Evolutionary conservation across 208 protist genomes (phyloP).

Genomic region (Leishmania turanica): DNA sequence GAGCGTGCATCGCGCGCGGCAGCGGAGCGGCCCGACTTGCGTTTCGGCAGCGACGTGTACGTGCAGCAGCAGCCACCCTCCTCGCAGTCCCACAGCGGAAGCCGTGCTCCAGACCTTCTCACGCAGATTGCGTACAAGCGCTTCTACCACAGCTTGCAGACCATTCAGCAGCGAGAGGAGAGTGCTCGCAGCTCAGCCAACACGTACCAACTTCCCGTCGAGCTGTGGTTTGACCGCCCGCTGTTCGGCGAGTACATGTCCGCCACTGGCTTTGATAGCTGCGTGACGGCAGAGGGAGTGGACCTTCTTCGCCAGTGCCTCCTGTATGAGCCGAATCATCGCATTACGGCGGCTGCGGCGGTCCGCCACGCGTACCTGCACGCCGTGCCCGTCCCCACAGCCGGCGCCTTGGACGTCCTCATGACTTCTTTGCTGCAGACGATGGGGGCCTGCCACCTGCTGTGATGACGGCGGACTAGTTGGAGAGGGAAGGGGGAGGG

Average conservation of each 20-base stretch:
- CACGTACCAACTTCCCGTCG: slow-evolving; percentile 48
- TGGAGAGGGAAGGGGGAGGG: neutral
- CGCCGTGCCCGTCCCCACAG: slow-evolving; percentile 29
- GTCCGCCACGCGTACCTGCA: slow-evolving; percentile 70
- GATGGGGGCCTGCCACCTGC: slow-evolving; percentile 35
- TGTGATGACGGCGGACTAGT: slow-evolving; percentile 4
- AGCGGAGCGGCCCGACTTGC: slow-evolving; percentile 21
- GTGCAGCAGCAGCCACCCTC: slow-evolving; percentile 19
- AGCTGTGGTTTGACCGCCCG: slow-evolving; percentile 55
- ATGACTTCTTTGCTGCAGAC: slow-evolving; percentile 60
- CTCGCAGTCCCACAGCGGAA: slow-evolving; percentile 9
- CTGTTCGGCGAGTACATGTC: slow-evolving; percentile 62
- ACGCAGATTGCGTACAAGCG: slow-evolving; percentile 28
- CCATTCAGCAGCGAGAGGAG: slow-evolving; percentile 22
- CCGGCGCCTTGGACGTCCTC: slow-evolving; percentile 47
- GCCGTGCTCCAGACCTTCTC: slow-evolving; percentile 22
- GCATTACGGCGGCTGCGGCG: slow-evolving; percentile 68
- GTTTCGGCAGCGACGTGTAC: slow-evolving; percentile 10
- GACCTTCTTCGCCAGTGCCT: slow-evolving; percentile 71
- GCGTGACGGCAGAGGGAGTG: slow-evolving; percentile 54
- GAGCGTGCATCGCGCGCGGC: slow-evolving; percentile 30
- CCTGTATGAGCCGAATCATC: slow-evolving; percentile 66
- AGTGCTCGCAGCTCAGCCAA: slow-evolving; percentile 28
- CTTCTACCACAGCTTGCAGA: slow-evolving; percentile 30
- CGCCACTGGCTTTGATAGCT: slow-evolving; percentile 38